These are phyloP conservation scores for Scheffersomyces stipitis DNA, from an alignment of 805 yeast species.

Conservation along the genomic window DNA sequence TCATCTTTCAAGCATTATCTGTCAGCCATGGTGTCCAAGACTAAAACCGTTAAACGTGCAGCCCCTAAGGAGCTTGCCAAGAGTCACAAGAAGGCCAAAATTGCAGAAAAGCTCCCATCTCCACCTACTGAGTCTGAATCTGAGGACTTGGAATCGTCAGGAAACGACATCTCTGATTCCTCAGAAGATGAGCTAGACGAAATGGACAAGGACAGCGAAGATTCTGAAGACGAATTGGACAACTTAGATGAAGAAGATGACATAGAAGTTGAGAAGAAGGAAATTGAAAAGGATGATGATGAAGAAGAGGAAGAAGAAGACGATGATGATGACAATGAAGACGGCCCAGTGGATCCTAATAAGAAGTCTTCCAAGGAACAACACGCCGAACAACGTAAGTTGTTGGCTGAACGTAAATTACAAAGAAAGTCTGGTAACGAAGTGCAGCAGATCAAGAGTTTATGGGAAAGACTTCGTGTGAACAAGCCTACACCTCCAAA, in stretches of 20 bases:
- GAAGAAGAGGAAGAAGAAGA: constrained; percentile 16
- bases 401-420: constrained; percentile 79
- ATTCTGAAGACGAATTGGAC: constrained; percentile 17
- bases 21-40: not conserved
- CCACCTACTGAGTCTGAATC: constrained; percentile 16
- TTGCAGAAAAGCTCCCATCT: constrained; percentile 26
- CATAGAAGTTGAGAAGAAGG: constrained; percentile 10
- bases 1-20: no score
- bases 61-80: constrained; percentile 14
- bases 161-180: constrained; percentile 3
- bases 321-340: constrained; percentile 12
- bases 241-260: constrained; percentile 20
- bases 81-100: constrained; percentile 27
- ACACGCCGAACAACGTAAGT: constrained; percentile 79
- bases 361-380: constrained; percentile 60
- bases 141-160: constrained; percentile 8
- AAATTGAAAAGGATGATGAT: constrained; percentile 26
- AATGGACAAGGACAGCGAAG: constrained; percentile 17
- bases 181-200: constrained; percentile 13
- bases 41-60: constrained; percentile 33
- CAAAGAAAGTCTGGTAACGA: constrained; percentile 84
- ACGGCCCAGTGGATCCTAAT: constrained; percentile 34
- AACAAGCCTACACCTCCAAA: constrained; percentile 80
- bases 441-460: constrained; percentile 76
- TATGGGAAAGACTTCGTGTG: constrained; percentile 92